Percentiles rank a stretch among this genome's conserved stretches.
Conservation (phyloP, 1,284 basidiomycete species). For the Rhodotorula glutinis region DNA sequence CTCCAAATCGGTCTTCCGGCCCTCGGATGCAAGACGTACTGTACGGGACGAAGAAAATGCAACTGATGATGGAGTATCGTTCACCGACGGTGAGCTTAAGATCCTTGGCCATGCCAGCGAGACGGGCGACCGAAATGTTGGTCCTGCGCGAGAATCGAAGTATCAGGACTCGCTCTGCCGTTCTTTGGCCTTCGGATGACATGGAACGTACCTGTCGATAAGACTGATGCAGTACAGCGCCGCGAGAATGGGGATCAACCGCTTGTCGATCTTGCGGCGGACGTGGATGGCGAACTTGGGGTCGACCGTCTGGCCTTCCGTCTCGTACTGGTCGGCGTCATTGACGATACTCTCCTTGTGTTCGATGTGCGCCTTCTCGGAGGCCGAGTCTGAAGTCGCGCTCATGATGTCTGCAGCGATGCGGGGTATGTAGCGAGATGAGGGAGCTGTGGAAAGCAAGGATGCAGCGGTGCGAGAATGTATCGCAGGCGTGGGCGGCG, state of each 20-base stretch:
- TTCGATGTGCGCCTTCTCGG: slow-evolving; percentile 16
- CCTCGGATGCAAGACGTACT: slow-evolving; percentile 2
- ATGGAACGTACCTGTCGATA: slow-evolving; percentile 32
- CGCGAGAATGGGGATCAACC: slow-evolving; percentile 48
- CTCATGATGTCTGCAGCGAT: not conserved
- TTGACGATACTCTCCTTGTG: slow-evolving; percentile 15
- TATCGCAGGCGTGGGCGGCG: too few relatives aligned
- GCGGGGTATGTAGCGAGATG: too few relatives aligned
- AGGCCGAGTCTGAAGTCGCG: slow-evolving; percentile 9
- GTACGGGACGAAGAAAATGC: slow-evolving; percentile 51
- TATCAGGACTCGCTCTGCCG: not conserved
- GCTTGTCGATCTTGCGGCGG: slow-evolving; percentile 46
- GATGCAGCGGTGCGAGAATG: too few relatives aligned
- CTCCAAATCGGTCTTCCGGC: too few relatives aligned
- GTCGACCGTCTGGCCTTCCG: slow-evolving; percentile 9
- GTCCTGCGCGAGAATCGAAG: slow-evolving; percentile 16
- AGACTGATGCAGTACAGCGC: slow-evolving; percentile 47
- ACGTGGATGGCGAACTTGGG: slow-evolving; percentile 1
- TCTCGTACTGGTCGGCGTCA: not conserved
- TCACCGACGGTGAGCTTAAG: slow-evolving; percentile 46
- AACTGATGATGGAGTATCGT: slow-evolving; percentile 43
- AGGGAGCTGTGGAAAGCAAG: too few relatives aligned
- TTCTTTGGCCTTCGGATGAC: not conserved
- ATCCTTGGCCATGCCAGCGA: slow-evolving; percentile 45
- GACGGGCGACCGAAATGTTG: slow-evolving; percentile 46